Percentiles rank a stretch among this genome's conserved stretches.
phyloP scores from a whole-genome alignment of 176 grass and related monocot species.

The Avena eriantha region DNA sequence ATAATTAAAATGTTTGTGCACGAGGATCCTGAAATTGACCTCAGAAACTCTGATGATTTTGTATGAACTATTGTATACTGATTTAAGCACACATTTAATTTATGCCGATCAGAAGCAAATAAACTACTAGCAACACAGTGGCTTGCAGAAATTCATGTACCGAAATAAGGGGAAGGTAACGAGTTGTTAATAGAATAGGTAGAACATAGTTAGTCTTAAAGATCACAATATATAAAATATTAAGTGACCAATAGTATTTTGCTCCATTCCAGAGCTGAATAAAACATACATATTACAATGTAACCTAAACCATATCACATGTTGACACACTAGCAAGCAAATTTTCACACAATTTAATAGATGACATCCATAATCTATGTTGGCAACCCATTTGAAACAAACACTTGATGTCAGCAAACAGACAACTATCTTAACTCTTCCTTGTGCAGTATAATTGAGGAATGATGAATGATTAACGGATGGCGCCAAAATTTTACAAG shows the following conservation, averaged over 20 bases:
- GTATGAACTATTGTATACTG: background rate
- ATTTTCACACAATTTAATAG: conserved; percentile 1
- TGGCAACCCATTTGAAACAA: background rate
- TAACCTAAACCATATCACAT: background rate
- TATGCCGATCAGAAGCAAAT: conserved; percentile 13
- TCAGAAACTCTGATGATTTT: background rate
- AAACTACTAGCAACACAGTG: background rate
- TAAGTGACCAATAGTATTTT: background rate
- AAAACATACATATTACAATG: background rate
- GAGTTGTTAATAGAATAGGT: background rate
- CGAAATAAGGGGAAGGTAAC: background rate
- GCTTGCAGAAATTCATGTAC: background rate
- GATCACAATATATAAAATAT: conserved; percentile 2
- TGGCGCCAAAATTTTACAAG: conserved; percentile 25
- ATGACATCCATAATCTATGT: no score
- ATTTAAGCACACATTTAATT: background rate
- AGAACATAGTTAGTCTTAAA: background rate
- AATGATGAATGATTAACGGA: background rate
- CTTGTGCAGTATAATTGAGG: conserved; percentile 1
- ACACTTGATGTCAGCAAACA: conserved; percentile 2
- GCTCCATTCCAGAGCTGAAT: background rate
- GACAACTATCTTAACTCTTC: background rate
- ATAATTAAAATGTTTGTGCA: background rate
- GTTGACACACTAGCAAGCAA: background rate
- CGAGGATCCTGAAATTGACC: background rate